Evolutionary conservation across 176 grass and related monocot genomes (phyloP).

Genomic region (barley (Hordeum vulgare)): MorexV3_pseudomolecules_assembly NC_058519.1:639249297-639249796

Average conservation of each 20-base stretch:
- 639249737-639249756: constrained; percentile 68
- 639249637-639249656: constrained; percentile 91
- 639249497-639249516: background rate
- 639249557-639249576: background rate
- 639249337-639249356: background rate
- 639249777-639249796: constrained; percentile 72
- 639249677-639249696: constrained; percentile 82
- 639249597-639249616: constrained; percentile 24
- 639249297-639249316: background rate
- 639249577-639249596: constrained; percentile 12
- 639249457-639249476: background rate
- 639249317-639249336: background rate
- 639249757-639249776: constrained; percentile 39
- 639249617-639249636: constrained; percentile 74
- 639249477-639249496: background rate
- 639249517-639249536: background rate
- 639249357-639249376: constrained; percentile 9
- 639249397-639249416: background rate
- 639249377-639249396: background rate
- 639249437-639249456: background rate
- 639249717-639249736: constrained; percentile 64
- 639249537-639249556: background rate
- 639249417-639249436: background rate
- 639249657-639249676: constrained; percentile 93
- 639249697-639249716: constrained; percentile 68